Evolutionary conservation across 1,284 basidiomycete species (phyloP).

Genomic region (Cryptococcus sp.): DNA sequence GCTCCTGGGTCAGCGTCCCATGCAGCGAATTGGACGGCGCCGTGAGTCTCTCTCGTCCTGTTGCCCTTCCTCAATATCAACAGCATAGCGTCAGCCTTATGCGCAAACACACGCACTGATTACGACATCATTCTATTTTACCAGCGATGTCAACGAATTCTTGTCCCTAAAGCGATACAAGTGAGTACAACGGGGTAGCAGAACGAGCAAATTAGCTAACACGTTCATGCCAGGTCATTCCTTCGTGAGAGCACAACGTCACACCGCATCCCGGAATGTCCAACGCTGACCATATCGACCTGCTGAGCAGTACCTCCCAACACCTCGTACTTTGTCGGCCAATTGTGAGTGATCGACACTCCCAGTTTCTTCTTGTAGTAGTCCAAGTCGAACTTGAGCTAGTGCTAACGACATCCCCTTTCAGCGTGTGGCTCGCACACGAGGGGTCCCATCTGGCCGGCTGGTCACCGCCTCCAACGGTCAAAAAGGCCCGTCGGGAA

Average conservation of each 20-base stretch:
- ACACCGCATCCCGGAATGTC: not conserved
- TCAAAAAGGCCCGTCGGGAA: not conserved
- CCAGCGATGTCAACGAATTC: constrained; percentile 9
- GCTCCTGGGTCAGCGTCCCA: not conserved
- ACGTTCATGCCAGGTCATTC: constrained; percentile 10
- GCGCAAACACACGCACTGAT: no score
- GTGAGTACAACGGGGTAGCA: constrained; percentile 2
- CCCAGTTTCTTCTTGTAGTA: not conserved
- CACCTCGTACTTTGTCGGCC: constrained; percentile 8
- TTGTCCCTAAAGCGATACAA: constrained; percentile 12
- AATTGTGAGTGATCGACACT: constrained; percentile 8
- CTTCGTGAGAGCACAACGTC: constrained; percentile 5
- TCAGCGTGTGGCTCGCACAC: constrained; percentile 16
- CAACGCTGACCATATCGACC: not conserved
- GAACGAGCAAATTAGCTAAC: not conserved
- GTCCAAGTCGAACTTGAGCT: not conserved
- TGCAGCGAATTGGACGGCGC: not conserved
- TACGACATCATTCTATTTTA: not conserved
- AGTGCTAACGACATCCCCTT: not conserved
- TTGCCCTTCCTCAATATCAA: no score
- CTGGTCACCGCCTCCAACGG: not conserved
- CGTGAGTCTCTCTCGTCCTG: not conserved
- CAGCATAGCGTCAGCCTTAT: no score
- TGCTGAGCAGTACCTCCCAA: constrained; percentile 8
- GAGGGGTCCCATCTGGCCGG: not conserved